Conservation (phyloP, 2,329 filamentous ascomycete genomes). For the Xylariaceae sp. region DNA sequence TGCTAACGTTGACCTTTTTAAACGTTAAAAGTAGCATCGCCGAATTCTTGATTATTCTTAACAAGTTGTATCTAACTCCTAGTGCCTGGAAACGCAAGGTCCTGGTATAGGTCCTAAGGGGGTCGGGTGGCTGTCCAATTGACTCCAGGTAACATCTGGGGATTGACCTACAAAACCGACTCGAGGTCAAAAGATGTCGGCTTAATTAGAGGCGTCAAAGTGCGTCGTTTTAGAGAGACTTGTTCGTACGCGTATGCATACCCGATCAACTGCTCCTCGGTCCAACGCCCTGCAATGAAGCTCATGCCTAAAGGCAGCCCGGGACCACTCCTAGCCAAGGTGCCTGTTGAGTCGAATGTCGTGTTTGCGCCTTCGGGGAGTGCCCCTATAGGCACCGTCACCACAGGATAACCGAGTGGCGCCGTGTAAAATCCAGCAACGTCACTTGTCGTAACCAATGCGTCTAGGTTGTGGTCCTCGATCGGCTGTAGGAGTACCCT, state of each 20-base stretch:
- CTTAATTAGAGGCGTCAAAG: slow-evolving; percentile 9
- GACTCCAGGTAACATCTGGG: too few species aligned
- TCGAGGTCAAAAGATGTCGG: slow-evolving; percentile 13
- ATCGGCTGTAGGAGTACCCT: slow-evolving; percentile 6
- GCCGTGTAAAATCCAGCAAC: slow-evolving; percentile 5
- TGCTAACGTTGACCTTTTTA: too few species aligned
- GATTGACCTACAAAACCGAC: background rate
- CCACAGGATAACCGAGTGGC: slow-evolving; percentile 17
- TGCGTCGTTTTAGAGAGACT: slow-evolving; percentile 8
- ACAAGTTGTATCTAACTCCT: too few species aligned
- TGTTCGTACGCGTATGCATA: slow-evolving; percentile 22
- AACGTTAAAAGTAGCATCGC: too few species aligned
- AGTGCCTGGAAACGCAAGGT: too few species aligned
- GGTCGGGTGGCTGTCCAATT: too few species aligned
- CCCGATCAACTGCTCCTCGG: slow-evolving; percentile 14
- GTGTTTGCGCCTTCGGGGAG: slow-evolving; percentile 11
- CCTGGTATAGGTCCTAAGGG: too few species aligned
- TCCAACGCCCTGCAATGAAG: slow-evolving; percentile 17
- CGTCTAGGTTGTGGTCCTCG: slow-evolving; percentile 5
- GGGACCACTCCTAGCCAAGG: slow-evolving; percentile 6
- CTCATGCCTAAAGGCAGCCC: slow-evolving; percentile 20
- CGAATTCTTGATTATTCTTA: too few species aligned
- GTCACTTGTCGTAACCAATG: slow-evolving; percentile 8
- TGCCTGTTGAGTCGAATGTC: background rate
- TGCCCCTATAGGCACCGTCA: slow-evolving; percentile 22